Evolutionary conservation across 106 monocot genomes (phyloP).

Genomic region (Dioscorea zingiberensis): DNA sequence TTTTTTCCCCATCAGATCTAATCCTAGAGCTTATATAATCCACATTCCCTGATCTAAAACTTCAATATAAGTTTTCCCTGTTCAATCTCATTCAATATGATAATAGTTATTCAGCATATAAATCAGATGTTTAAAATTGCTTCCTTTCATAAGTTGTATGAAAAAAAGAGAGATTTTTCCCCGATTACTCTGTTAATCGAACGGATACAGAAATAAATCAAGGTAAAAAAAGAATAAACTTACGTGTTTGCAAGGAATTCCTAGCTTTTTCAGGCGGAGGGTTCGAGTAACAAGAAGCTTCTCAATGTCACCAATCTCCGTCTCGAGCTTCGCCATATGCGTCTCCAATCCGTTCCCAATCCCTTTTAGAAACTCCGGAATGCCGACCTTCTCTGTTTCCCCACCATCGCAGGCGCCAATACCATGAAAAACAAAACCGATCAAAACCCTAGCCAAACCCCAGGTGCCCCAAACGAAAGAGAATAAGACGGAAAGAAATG

Average conservation of each 20-base stretch:
- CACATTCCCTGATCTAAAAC: too few species aligned
- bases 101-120: too few species aligned
- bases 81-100: neutral
- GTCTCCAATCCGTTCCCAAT: conserved; percentile 72
- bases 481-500: neutral
- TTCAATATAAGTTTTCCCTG: neutral
- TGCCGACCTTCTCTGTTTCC: conserved; percentile 62
- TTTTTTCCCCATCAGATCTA: too few species aligned
- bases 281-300: conserved; percentile 76
- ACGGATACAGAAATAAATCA: too few species aligned
- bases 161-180: neutral
- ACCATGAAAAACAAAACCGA: neutral
- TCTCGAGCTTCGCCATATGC: conserved; percentile 63
- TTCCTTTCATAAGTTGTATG: too few species aligned
- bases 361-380: conserved; percentile 68
- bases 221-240: neutral
- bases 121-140: too few species aligned
- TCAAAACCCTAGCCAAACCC: neutral
- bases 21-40: too few species aligned
- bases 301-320: conserved; percentile 66
- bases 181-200: neutral
- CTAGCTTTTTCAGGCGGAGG: conserved; percentile 77
- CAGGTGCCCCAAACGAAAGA: neutral
- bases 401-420: too few species aligned
- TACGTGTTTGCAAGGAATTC: conserved; percentile 84